Percentiles rank a stretch among this genome's conserved stretches.
Conservation (phyloP, 345 rosid species). For the Populus simonii region DNA sequence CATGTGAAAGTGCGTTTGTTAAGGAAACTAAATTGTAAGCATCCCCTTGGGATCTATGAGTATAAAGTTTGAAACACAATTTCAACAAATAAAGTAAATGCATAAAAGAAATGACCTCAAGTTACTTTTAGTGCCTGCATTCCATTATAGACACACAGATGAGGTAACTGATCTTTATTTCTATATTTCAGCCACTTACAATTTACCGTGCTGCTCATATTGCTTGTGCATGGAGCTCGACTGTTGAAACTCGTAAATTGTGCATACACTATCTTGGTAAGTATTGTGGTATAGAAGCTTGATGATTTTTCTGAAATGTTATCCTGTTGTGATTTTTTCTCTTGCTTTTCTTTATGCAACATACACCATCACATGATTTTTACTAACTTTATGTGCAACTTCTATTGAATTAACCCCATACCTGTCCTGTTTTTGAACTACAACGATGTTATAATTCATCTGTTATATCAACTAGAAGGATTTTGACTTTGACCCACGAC, state of each 20-base stretch:
- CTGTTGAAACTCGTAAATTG: slow-evolving; percentile 37
- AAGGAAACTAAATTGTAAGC: not conserved
- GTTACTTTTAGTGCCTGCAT: slow-evolving; percentile 6
- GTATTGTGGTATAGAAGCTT: not conserved
- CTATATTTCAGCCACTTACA: slow-evolving; percentile 66
- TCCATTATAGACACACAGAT: not conserved
- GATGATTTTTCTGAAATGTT: slow-evolving; percentile 4
- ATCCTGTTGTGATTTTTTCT: not conserved
- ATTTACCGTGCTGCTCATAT: slow-evolving; percentile 63
- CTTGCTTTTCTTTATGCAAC: not conserved
- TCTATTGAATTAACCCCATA: not conserved
- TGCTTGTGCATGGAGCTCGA: slow-evolving; percentile 37
- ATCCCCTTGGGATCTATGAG: not conserved
- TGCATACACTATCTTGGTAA: slow-evolving; percentile 87
- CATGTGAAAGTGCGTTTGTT: not conserved
- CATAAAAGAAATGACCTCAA: not conserved
- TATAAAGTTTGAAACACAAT: not conserved
- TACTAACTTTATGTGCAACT: not conserved
- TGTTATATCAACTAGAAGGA: not conserved
- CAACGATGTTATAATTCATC: not conserved
- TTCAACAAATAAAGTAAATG: not conserved
- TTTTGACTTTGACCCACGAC: not conserved
- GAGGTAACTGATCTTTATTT: slow-evolving; percentile 1
- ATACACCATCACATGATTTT: slow-evolving; percentile 1
- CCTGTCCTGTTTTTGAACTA: not conserved